Evolutionary conservation across 768 basidiomycete species (phyloP).

Genomic region (Leucocoprinus birnbaumii): DNA sequence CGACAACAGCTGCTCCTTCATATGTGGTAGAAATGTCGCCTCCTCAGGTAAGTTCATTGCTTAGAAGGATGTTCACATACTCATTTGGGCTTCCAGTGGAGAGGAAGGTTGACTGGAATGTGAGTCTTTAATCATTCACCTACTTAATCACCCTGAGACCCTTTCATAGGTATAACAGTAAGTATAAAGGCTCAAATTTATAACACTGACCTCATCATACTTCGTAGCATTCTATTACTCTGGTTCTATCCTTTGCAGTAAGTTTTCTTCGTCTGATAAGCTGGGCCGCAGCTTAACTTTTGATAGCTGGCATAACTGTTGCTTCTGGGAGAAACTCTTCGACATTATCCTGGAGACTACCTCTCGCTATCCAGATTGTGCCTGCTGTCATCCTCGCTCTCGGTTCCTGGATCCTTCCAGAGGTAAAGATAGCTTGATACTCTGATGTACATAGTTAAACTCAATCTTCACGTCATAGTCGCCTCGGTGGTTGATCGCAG

Average conservation of each 20-base stretch:
- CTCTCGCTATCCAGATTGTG: constrained; percentile 49
- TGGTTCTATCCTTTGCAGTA: constrained; percentile 41
- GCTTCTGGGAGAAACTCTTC: constrained; percentile 33
- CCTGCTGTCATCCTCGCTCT: constrained; percentile 38
- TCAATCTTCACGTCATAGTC: constrained; percentile 26
- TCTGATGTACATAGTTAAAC: neutral
- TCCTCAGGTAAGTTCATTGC: constrained; percentile 33
- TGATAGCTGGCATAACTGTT: constrained; percentile 38
- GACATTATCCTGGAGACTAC: constrained; percentile 44
- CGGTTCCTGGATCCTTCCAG: constrained; percentile 33
- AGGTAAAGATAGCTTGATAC: constrained; percentile 24
- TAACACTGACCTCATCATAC: neutral
- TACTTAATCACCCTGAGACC: neutral
- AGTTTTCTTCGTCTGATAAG: constrained; percentile 9
- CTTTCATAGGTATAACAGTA: constrained; percentile 30
- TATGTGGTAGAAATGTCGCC: constrained; percentile 61
- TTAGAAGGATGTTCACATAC: neutral
- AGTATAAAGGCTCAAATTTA: neutral
- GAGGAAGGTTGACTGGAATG: constrained; percentile 48
- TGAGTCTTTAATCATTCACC: constrained; percentile 23
- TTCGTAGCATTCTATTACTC: constrained; percentile 44
- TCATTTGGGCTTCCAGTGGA: constrained; percentile 30
- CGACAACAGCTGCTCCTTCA: constrained; percentile 39
- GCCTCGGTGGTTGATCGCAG: constrained; percentile 52
- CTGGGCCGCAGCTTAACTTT: neutral